phyloP scores from a whole-genome alignment of 2,329 filamentous ascomycete species.

The Colletotrichum sidae region DNA sequence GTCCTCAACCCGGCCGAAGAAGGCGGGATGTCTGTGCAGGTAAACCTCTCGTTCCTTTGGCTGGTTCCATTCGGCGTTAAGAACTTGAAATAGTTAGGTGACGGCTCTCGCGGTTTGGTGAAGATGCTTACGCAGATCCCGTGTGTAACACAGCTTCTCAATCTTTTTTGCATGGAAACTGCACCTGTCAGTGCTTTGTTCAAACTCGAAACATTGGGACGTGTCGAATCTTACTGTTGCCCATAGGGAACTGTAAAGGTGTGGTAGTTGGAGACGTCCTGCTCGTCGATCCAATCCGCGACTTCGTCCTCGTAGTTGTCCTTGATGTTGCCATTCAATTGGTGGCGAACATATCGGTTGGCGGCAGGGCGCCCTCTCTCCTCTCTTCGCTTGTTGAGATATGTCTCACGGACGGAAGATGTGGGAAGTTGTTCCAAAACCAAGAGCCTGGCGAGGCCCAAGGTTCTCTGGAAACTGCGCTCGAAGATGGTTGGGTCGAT shows the following conservation, averaged over 20 bases:
- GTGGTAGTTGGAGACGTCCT: slow-evolving; percentile 84
- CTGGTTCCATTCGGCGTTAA: slow-evolving; percentile 91
- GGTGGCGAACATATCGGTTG: slow-evolving; percentile 54
- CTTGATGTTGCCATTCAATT: slow-evolving; percentile 79
- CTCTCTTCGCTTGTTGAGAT: slow-evolving; percentile 74
- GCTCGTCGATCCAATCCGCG: slow-evolving; percentile 83
- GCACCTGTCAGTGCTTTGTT: slow-evolving; percentile 1
- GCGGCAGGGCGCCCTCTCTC: slow-evolving; percentile 77
- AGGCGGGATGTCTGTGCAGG: slow-evolving; percentile 86
- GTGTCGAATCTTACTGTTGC: slow-evolving; percentile 44
- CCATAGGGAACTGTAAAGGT: slow-evolving; percentile 81
- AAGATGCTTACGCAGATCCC: slow-evolving; percentile 69
- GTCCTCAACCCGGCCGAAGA: slow-evolving; percentile 82
- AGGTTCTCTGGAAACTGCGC: slow-evolving; percentile 78
- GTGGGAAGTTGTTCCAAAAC: slow-evolving; percentile 84
- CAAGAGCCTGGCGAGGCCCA: slow-evolving; percentile 82
- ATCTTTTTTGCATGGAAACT: slow-evolving; percentile 75
- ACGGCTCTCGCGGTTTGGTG: too few species aligned
- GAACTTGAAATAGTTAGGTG: slow-evolving; percentile 51
- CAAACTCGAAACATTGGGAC: background rate
- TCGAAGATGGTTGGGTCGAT: slow-evolving; percentile 91
- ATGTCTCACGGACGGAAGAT: slow-evolving; percentile 73
- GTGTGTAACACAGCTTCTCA: slow-evolving; percentile 84
- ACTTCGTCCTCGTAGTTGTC: slow-evolving; percentile 82
- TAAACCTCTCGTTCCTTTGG: slow-evolving; percentile 79